Evolutionary conservation across 495 filamentous ascomycete species (phyloP).

Genomic region (Lophium mytilinum): DNA sequence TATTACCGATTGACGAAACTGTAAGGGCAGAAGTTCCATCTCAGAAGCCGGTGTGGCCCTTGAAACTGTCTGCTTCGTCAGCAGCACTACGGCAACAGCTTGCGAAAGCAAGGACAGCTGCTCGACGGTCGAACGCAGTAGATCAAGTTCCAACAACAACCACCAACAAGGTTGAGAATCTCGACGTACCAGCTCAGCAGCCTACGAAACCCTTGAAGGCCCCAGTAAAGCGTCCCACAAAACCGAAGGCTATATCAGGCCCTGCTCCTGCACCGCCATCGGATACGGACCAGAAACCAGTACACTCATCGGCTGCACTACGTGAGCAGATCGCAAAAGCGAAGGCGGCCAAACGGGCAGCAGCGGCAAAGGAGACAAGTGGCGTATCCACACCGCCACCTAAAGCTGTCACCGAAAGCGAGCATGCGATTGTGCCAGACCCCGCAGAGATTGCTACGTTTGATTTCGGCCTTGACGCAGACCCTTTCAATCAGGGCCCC

Average conservation of each 20-base stretch:
- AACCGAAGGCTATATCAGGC: background rate
- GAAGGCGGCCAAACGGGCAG: conserved; percentile 63
- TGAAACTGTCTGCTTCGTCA: background rate
- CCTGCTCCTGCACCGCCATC: conserved; percentile 3
- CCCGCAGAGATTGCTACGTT: conserved; percentile 46
- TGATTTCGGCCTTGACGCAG: conserved; percentile 26
- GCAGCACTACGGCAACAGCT: background rate
- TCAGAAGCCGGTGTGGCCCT: too few relatives aligned
- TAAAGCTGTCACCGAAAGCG: conserved; percentile 12
- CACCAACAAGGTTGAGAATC: too few relatives aligned
- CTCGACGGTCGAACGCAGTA: too few relatives aligned
- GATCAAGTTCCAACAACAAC: too few relatives aligned
- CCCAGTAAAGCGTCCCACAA: too few relatives aligned
- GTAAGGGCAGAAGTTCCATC: conserved; percentile 9
- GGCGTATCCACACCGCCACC: conserved; percentile 7
- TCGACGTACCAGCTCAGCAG: too few relatives aligned
- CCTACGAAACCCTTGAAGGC: too few relatives aligned
- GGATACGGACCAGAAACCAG: conserved; percentile 32
- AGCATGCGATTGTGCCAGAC: conserved; percentile 34
- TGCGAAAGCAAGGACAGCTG: background rate
- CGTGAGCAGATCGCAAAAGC: conserved; percentile 91
- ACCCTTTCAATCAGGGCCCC: conserved; percentile 33
- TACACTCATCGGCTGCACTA: conserved; percentile 71
- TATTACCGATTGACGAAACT: background rate
- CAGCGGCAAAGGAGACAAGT: conserved; percentile 26